A percentile compares a stretch with the other conserved stretches of the same genome.
Conservation (phyloP, 2,329 filamentous ascomycete species). For the Dothidotthia symphoricarpi region DNA sequence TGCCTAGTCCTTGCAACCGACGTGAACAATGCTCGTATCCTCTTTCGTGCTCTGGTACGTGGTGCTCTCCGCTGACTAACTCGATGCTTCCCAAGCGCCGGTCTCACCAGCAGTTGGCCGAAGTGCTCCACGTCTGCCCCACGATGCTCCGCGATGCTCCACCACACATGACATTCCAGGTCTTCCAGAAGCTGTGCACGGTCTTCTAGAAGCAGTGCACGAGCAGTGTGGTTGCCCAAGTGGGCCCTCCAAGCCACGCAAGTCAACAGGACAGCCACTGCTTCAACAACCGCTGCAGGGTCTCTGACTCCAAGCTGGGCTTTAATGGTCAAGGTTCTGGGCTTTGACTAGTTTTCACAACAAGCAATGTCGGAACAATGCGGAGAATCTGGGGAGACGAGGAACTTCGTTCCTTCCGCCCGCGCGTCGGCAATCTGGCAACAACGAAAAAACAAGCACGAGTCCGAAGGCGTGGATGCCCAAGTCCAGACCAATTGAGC, state of each 20-base stretch:
- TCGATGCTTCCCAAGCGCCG: conserved; percentile 4
- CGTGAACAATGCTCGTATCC: conserved; percentile 1
- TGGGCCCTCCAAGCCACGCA: conserved; percentile 11
- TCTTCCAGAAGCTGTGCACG: conserved; percentile 24
- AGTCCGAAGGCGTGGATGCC: conserved; percentile 2
- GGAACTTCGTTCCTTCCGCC: not conserved
- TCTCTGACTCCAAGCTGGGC: conserved; percentile 6
- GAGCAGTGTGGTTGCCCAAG: conserved; percentile 12
- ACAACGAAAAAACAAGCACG: conserved; percentile 1
- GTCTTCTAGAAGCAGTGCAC: conserved; percentile 8
- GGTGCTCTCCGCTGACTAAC: conserved; percentile 9
- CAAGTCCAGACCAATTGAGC: too few species aligned
- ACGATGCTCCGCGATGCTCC: conserved; percentile 12
- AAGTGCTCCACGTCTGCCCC: conserved; percentile 1
- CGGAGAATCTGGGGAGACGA: conserved; percentile 12
- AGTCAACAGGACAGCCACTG: not conserved
- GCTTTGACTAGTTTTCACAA: conserved; percentile 6
- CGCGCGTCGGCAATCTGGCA: not conserved
- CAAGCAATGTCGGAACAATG: conserved; percentile 10
- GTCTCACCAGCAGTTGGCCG: conserved; percentile 10
- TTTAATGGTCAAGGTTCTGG: conserved; percentile 2
- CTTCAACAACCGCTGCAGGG: conserved; percentile 25
- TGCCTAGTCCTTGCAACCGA: conserved; percentile 7
- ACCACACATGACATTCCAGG: conserved; percentile 7
- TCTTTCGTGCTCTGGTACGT: conserved; percentile 6